Evolutionary conservation across 495 filamentous ascomycete genomes (phyloP), one percentile per base, ranked within the genome.

Genomic region (Lophiostoma macrostomum): DNA sequence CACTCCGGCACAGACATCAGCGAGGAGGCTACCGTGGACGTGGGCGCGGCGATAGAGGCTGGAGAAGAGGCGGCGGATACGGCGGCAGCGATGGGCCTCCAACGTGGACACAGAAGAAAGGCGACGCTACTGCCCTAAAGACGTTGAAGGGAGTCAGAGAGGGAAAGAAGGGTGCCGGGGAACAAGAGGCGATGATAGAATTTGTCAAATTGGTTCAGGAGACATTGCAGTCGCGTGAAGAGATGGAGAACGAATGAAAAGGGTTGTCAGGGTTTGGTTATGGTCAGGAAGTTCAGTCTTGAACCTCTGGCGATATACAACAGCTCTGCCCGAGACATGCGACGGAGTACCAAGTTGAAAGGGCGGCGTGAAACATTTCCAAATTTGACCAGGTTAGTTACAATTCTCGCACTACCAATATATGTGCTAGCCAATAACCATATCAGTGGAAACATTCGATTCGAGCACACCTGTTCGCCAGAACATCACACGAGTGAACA

Each of bases 31-130:
- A 57, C 61, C 77, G 68, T 38, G 82, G 83, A 43, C 77, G 69
- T 3, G 83, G 82, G n/a, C 82, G 81, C 12, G 83, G 83, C 5
- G 67, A 72, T 27, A 75, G 74, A 39, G 64, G 58, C 25, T 67
- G 69, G 22, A 77, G 76, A 27, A 80, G 74, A 5, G 71, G 70
- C 8, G 70, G 72, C 4, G 74, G 76, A 24, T 68, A 50, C 25
- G 57, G 55, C 34, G 73, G 68, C 18, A 78, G 71, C 41, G 68
- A 58, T 22, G 23, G n/a, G 14, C 16, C 20, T 10, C 16, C 28
- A 2, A 49, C 48, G 49, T 69, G 68, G 68, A 66, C 66, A 32
- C 60, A 57, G 44, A 65, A 64, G 48, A 66, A 64, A 41, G 65
- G 65, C 0, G 65, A 70, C 31, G 50, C 31, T n/a, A 61, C 64